A percentile compares a stretch with the other conserved stretches of the same genome.
These are phyloP conservation scores for Phytophthora hibernalis DNA, from an alignment of 352 stramenopile genomes.

Conservation along the genomic window DNA sequence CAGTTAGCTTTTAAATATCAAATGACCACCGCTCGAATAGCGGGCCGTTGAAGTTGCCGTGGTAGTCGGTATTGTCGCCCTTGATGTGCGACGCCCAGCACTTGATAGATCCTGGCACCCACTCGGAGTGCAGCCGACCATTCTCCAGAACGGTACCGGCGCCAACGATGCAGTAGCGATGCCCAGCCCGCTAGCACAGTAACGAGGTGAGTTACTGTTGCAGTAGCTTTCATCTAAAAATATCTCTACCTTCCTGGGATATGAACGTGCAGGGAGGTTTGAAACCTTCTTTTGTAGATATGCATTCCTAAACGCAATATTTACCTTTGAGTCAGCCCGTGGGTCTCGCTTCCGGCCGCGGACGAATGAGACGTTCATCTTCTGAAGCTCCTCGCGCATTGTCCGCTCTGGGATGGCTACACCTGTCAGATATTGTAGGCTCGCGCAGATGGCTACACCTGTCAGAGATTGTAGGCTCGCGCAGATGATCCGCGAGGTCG, in stretches of 20 bases:
- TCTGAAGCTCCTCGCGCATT: no score
- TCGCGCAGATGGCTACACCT: no score
- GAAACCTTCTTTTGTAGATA: slow-evolving; percentile 5
- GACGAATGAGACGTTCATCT: no score
- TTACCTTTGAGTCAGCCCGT: slow-evolving; percentile 23
- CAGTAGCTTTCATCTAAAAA: slow-evolving; percentile 12
- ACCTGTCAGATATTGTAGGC: no score
- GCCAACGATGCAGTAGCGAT: slow-evolving; percentile 9
- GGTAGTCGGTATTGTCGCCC: no score
- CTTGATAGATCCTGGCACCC: neutral
- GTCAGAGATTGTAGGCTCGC: no score
- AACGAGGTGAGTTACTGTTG: neutral
- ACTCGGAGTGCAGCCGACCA: neutral
- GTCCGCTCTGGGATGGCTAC: no score
- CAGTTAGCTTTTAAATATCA: no score
- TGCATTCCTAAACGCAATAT: neutral
- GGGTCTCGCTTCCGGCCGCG: neutral
- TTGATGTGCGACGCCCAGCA: neutral
- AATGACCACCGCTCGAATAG: slow-evolving; percentile 4
- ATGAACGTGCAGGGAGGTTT: neutral
- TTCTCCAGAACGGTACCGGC: neutral
- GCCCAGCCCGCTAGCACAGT: slow-evolving; percentile 1
- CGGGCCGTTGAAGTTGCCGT: slow-evolving; percentile 9
- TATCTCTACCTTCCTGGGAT: neutral
- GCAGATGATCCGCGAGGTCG: no score